Evolutionary conservation across 495 filamentous ascomycete species (phyloP).

Genomic region (Staphylotrichum longicolle): DNA sequence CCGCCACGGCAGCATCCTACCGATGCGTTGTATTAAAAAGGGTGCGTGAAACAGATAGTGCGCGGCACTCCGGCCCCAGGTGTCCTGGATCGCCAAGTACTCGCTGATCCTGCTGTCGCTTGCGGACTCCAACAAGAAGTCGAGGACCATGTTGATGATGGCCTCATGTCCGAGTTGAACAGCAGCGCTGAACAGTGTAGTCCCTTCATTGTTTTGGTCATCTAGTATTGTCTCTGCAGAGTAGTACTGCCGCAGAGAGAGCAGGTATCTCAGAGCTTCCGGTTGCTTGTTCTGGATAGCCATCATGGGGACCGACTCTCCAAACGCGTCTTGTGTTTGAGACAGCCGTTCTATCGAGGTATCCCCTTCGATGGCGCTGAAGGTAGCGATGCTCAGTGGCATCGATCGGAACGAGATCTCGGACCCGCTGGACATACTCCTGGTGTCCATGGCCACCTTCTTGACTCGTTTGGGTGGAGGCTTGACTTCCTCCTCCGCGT

Average conservation of each 20-base stretch:
- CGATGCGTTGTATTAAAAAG: slow-evolving; percentile 69
- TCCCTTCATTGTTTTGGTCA: slow-evolving; percentile 83
- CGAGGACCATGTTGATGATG: slow-evolving; percentile 71
- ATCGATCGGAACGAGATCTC: slow-evolving; percentile 73
- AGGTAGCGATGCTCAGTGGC: slow-evolving; percentile 71
- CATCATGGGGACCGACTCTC: slow-evolving; percentile 95
- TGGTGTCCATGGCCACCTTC: slow-evolving; percentile 80
- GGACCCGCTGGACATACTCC: slow-evolving; percentile 84
- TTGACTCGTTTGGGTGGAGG: slow-evolving; percentile 60
- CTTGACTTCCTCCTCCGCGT: slow-evolving; percentile 30
- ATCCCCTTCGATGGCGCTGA: slow-evolving; percentile 76
- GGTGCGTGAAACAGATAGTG: slow-evolving; percentile 98
- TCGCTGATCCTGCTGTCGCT: slow-evolving; percentile 47
- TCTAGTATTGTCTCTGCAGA: slow-evolving; percentile 65
- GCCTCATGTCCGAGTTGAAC: slow-evolving; percentile 79
- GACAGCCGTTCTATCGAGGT: slow-evolving; percentile 77
- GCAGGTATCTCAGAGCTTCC: slow-evolving; percentile 70
- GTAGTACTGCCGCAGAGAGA: slow-evolving; percentile 72
- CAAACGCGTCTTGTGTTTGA: slow-evolving; percentile 74
- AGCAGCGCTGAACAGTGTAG: slow-evolving; percentile 89
- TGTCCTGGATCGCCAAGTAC: slow-evolving; percentile 76
- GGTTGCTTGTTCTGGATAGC: slow-evolving; percentile 74
- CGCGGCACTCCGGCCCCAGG: slow-evolving; percentile 79
- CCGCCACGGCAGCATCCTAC: slow-evolving; percentile 78
- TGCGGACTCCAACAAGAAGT: slow-evolving; percentile 49